Percentiles rank a stretch among this genome's conserved stretches.
Conservation (phyloP, 2,329 filamentous ascomycete genomes). For the Colletotrichum lindemuthianum region DNA sequence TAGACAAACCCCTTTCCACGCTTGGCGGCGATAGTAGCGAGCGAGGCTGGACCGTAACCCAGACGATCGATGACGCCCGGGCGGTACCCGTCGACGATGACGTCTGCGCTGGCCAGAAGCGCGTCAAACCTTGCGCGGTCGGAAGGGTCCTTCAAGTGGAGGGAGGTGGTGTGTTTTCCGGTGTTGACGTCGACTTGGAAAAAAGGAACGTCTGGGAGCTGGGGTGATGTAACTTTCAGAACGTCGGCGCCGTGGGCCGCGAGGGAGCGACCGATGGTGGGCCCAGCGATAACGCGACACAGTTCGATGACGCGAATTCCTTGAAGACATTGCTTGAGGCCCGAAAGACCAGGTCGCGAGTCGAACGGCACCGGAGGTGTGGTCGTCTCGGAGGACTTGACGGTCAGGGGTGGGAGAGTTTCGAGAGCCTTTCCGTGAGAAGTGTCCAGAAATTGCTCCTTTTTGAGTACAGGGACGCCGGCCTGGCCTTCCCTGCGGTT, state of each 20-base stretch:
- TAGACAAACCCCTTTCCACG: constrained; percentile 69
- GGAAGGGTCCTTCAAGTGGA: constrained; percentile 62
- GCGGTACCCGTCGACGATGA: constrained; percentile 71
- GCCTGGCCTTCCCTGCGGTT: constrained; percentile 62
- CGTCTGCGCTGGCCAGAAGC: constrained; percentile 65
- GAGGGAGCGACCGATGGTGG: constrained; percentile 71
- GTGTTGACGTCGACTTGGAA: constrained; percentile 74
- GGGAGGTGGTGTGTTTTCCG: constrained; percentile 68
- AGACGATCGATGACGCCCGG: constrained; percentile 67
- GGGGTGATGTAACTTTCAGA: constrained; percentile 70
- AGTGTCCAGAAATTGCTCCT: constrained; percentile 62
- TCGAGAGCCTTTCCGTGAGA: constrained; percentile 54
- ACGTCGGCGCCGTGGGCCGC: constrained; percentile 76
- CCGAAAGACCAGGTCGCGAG: not conserved
- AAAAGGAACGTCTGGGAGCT: constrained; percentile 70
- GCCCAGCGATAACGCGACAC: constrained; percentile 74
- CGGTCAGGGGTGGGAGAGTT: constrained; percentile 49
- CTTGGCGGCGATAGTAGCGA: constrained; percentile 57
- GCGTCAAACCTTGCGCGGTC: constrained; percentile 63
- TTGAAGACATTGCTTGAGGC: constrained; percentile 51
- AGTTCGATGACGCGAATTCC: constrained; percentile 75
- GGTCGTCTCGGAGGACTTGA: constrained; percentile 54
- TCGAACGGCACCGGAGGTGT: constrained; percentile 55
- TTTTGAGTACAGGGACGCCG: constrained; percentile 64
- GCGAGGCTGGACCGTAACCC: constrained; percentile 63